phyloP scores from a whole-genome alignment of 129 eudicot species.

The sunflower (Helianthus annuus) region DNA sequence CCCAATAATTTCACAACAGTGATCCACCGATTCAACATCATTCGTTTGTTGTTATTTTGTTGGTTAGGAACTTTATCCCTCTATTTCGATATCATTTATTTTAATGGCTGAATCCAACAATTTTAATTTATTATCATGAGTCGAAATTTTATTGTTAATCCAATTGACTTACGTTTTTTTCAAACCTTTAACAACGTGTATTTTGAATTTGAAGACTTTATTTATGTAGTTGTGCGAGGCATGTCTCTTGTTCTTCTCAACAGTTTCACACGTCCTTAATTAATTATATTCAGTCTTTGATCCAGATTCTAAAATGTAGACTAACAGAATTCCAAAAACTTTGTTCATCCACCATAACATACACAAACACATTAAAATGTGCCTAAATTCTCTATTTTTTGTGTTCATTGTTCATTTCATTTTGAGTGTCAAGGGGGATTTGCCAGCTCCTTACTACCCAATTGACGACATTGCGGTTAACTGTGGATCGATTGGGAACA shows the following conservation, averaged over 20 bases:
- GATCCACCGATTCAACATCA: no score
- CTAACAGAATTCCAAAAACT: conserved; percentile 5
- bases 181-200: conserved; percentile 12
- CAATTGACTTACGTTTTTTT: no score
- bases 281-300: conserved; percentile 18
- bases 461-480: conserved; percentile 42
- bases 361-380: conserved; percentile 22
- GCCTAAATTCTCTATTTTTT: conserved; percentile 18
- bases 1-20: no score
- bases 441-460: conserved; percentile 42
- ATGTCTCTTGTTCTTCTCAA: conserved; percentile 10
- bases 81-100: no score
- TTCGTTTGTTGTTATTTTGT: no score
- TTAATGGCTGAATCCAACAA: no score
- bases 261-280: conserved; percentile 30
- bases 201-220: no score
- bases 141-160: no score
- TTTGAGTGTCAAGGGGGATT: conserved; percentile 25
- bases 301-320: conserved; percentile 10
- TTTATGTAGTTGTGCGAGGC: conserved; percentile 24
- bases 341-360: conserved; percentile 8
- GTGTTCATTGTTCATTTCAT: conserved; percentile 21
- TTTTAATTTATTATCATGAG: no score
- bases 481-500: conserved; percentile 47
- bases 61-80: no score